Evolutionary conservation across 2,329 filamentous ascomycete genomes (phyloP).

Genomic region (Celoporthe dispersa): DNA sequence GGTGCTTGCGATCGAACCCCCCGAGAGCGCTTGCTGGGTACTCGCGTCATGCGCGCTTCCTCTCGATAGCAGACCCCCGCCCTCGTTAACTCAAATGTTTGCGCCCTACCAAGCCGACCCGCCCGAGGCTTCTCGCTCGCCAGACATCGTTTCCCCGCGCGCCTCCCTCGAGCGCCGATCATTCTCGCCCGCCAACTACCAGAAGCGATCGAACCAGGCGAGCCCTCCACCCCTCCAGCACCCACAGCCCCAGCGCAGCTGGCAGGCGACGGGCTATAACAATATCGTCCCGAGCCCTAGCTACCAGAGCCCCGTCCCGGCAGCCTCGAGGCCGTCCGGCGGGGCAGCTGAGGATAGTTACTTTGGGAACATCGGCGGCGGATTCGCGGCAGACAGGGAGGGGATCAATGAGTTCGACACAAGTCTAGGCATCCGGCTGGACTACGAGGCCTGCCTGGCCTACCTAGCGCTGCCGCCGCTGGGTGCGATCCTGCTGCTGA

Average conservation of each 20-base stretch:
- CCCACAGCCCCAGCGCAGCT: constrained; percentile 62
- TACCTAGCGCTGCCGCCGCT: constrained; percentile 85
- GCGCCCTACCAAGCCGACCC: constrained; percentile 94
- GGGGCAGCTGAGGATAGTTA: constrained; percentile 41
- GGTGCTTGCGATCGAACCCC: background rate
- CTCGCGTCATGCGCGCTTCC: background rate
- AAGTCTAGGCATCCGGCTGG: constrained; percentile 81
- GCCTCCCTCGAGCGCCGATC: constrained; percentile 63
- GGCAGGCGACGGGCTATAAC: constrained; percentile 49
- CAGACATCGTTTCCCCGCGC: constrained; percentile 57
- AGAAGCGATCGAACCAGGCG: constrained; percentile 43
- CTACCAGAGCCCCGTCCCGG: constrained; percentile 35
- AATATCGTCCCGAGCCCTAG: constrained; percentile 42
- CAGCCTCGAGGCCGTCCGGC: constrained; percentile 5
- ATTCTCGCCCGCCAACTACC: constrained; percentile 54
- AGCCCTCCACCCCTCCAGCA: constrained; percentile 53
- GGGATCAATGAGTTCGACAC: constrained; percentile 87
- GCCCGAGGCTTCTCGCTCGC: constrained; percentile 83
- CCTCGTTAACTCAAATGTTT: constrained; percentile 65
- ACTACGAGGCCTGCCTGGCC: constrained; percentile 88
- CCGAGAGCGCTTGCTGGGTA: background rate
- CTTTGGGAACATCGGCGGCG: constrained; percentile 45
- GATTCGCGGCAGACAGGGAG: constrained; percentile 46
- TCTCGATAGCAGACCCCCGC: constrained; percentile 18
- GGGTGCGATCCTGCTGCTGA: constrained; percentile 80